Conservation (phyloP, 2,329 filamentous ascomycete genomes). For the Diaporthe helianthi region DNA sequence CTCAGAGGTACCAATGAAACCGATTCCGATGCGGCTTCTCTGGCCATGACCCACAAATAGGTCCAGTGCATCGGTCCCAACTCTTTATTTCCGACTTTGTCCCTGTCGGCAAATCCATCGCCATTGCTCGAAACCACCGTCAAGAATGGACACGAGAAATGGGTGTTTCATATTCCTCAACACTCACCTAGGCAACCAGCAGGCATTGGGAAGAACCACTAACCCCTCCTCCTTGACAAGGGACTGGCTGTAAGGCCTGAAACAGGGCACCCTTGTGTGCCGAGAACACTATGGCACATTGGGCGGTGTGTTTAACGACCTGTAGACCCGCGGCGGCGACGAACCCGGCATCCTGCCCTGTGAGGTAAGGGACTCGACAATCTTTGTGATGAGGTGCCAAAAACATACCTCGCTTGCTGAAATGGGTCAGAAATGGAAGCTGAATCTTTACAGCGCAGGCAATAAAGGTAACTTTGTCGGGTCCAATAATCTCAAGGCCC, state of each 20-base stretch:
- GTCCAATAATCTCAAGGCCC: slow-evolving; percentile 21
- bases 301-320: slow-evolving; percentile 17
- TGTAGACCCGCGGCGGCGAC: too few relatives aligned
- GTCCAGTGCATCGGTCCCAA: neutral
- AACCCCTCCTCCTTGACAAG: slow-evolving; percentile 20
- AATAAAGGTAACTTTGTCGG: neutral
- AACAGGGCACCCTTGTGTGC: slow-evolving; percentile 23
- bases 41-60: neutral
- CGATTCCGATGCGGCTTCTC: neutral
- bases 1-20: neutral
- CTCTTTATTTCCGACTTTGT: neutral
- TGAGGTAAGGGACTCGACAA: neutral
- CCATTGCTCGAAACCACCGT: slow-evolving; percentile 31
- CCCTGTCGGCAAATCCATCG: neutral
- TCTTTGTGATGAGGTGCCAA: slow-evolving; percentile 13
- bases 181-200: slow-evolving; percentile 10
- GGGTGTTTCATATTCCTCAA: slow-evolving; percentile 32
- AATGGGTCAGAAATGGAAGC: slow-evolving; percentile 10
- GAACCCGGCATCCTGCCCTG: slow-evolving; percentile 17
- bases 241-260: neutral
- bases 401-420: slow-evolving; percentile 15
- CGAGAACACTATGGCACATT: slow-evolving; percentile 5
- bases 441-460: slow-evolving; percentile 11
- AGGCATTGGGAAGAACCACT: slow-evolving; percentile 9
- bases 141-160: slow-evolving; percentile 34